These are phyloP conservation scores for Incumbomyces lentus DNA, from an alignment of 2,329 filamentous ascomycete species.

Conservation along the genomic window DNA sequence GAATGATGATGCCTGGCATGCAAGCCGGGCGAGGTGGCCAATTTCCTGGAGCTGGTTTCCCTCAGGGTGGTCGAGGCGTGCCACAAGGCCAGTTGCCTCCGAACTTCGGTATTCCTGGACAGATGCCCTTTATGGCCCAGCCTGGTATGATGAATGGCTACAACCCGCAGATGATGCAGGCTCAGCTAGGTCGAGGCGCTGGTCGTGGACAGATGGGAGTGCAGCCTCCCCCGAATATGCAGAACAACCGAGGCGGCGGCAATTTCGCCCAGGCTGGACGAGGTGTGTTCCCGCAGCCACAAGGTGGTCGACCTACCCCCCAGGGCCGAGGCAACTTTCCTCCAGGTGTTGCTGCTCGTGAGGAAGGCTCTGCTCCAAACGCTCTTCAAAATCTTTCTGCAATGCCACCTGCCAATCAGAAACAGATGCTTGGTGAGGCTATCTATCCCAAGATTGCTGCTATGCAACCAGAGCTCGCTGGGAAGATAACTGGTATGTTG, in stretches of 20 bases:
- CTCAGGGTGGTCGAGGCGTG: conserved; percentile 77
- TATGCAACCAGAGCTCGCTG: conserved; percentile 88
- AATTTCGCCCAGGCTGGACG: conserved; percentile 33
- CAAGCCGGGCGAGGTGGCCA: conserved; percentile 68
- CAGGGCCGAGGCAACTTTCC: conserved; percentile 33
- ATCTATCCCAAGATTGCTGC: conserved; percentile 97
- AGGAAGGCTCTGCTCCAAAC: conserved; percentile 30
- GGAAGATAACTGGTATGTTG: conserved; percentile 99
- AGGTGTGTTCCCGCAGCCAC: conserved; percentile 33
- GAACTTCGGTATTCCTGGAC: conserved; percentile 69
- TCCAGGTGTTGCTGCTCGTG: conserved; percentile 35
- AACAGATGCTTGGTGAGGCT: conserved; percentile 95
- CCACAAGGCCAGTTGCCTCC: conserved; percentile 74
- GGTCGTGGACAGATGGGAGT: conserved; percentile 58
- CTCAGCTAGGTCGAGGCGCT: conserved; percentile 58
- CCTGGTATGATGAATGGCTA: conserved; percentile 66
- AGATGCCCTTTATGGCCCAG: conserved; percentile 48
- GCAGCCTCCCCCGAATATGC: conserved; percentile 43
- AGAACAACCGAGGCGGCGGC: conserved; percentile 38
- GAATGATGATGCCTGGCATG: conserved; percentile 53
- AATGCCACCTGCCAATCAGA: conserved; percentile 67
- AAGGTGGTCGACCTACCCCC: conserved; percentile 29
- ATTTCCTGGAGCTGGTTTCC: conserved; percentile 69
- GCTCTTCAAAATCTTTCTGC: conserved; percentile 42
- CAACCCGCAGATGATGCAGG: conserved; percentile 55